Evolutionary conservation across 2,329 filamentous ascomycete genomes (phyloP).

Genomic region (Pyrenophora tritici-repentis): DNA sequence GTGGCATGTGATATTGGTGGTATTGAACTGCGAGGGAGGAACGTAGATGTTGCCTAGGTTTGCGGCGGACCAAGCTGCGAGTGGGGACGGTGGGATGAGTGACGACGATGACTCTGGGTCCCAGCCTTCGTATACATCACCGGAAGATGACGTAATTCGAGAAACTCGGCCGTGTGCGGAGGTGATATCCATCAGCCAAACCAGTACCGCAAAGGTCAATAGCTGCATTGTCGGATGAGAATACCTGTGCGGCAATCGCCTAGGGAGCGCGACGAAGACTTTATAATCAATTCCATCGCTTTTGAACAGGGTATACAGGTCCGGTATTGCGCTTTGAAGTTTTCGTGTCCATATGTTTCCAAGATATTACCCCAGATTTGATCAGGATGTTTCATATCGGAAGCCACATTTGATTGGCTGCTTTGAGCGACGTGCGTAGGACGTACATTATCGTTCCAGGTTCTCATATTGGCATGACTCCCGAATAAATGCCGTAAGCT

Average conservation of each 20-base stretch:
- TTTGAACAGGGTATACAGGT: background rate
- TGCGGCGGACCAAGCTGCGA: conserved; percentile 31
- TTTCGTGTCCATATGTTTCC: background rate
- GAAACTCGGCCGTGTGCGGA: conserved; percentile 29
- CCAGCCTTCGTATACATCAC: conserved; percentile 28
- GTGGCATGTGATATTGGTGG: conserved; percentile 62
- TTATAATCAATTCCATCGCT: background rate
- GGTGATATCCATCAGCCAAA: background rate
- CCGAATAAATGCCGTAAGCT: no score
- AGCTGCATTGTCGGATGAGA: background rate
- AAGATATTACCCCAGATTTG: conserved; percentile 1
- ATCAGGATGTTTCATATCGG: background rate
- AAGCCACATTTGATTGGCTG: background rate
- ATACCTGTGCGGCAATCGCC: background rate
- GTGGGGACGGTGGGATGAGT: conserved; percentile 6
- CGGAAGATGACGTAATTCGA: conserved; percentile 26
- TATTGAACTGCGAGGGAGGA: conserved; percentile 28
- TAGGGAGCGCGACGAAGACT: background rate
- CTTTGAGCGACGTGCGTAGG: background rate
- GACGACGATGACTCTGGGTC: conserved; percentile 22
- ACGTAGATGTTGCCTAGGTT: conserved; percentile 36
- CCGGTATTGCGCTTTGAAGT: background rate
- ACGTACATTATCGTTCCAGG: no score
- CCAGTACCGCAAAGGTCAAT: background rate
- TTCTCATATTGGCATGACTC: no score